Base-by-base conservation (phyloP, 345 rosid genomes). In the Ricinus communis region DNA sequence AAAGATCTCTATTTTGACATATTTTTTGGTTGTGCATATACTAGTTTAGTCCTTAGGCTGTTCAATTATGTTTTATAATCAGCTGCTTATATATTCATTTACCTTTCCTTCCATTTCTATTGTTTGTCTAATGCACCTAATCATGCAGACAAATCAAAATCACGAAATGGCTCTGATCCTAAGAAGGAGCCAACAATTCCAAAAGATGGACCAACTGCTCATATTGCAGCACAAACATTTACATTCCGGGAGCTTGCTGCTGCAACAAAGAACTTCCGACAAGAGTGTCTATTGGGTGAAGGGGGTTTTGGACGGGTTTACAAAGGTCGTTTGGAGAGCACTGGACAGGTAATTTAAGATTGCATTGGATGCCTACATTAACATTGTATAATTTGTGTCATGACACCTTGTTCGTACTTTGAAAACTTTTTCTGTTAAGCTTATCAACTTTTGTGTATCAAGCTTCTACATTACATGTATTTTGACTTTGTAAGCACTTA, bases 291-390 rank as follows among this genome's bases (percentile, higher is more conserved):
- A 27, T 64, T 95, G 65, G 99, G 97, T 60, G 99, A 95, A 89
- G 97, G 97, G 43, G 99, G 99, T 9, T 92, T 92, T 60, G 99
- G 99, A 52, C 97, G 82, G 75, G 99, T 95, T 59, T 92, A 95
- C 81, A 89, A 90, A 77, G 99, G 97, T 43, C 92, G 81, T 31
- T 80, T 95, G 77, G 99, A 92, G 85, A 89, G 85, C 79, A 86
- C 90, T 40, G 99, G 97, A 74, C 97, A 92, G 92, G 99, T 95
- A 65, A n/a, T n/a, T n/a, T n/a, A n/a, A n/a, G n/a, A n/a, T n/a
- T n/a, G n/a, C n/a, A n/a, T n/a, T n/a, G n/a, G 49, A 68, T 66
- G 28, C 40, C 30, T 40, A 24, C 46, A 18, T 58, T 41, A 40
- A 19, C n/a, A 0, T 27, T 5, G 5, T 25, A 43, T n/a, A 33